Percentiles rank a stretch among this genome's conserved stretches.
Conservation (phyloP, 139 green algal genomes). For the Tetradesmus lagerheimii region DNA sequence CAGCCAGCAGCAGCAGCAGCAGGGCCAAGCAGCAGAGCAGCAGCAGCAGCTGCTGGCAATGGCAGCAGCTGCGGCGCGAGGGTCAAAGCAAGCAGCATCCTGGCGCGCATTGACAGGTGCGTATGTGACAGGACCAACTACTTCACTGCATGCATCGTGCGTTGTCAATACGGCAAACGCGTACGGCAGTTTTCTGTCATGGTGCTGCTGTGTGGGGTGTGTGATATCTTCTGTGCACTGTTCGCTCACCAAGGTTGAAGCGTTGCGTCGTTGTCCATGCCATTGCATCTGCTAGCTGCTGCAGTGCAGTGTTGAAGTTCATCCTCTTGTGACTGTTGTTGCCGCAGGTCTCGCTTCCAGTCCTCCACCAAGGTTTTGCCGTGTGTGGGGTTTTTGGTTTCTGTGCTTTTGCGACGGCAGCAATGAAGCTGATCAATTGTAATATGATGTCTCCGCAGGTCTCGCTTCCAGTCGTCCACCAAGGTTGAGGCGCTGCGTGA, state of each 20-base stretch:
- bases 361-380: slow-evolving; percentile 95
- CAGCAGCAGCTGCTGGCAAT: slow-evolving; percentile 12
- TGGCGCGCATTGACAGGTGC: slow-evolving; percentile 75
- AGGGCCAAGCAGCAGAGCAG: neutral
- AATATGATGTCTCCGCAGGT: too few relatives aligned
- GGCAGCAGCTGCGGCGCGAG: slow-evolving; percentile 21
- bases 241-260: too few relatives aligned
- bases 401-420: neutral
- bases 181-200: too few relatives aligned
- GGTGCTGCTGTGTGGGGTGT: too few relatives aligned
- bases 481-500: slow-evolving; percentile 95
- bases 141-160: too few relatives aligned
- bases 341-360: slow-evolving; percentile 74
- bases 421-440: too few relatives aligned
- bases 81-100: slow-evolving; percentile 75
- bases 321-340: neutral
- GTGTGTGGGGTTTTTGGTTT: slow-evolving; percentile 50
- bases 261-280: too few relatives aligned
- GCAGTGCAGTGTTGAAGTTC: neutral
- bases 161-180: too few relatives aligned
- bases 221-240: too few relatives aligned
- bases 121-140: too few relatives aligned
- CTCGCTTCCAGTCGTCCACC: slow-evolving; percentile 87
- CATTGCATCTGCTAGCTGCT: too few relatives aligned
- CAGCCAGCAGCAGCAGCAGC: slow-evolving; percentile 9